Evolutionary conservation across 495 filamentous ascomycete genomes (phyloP).

Genomic region (Pyrenopolyporus hunteri): DNA sequence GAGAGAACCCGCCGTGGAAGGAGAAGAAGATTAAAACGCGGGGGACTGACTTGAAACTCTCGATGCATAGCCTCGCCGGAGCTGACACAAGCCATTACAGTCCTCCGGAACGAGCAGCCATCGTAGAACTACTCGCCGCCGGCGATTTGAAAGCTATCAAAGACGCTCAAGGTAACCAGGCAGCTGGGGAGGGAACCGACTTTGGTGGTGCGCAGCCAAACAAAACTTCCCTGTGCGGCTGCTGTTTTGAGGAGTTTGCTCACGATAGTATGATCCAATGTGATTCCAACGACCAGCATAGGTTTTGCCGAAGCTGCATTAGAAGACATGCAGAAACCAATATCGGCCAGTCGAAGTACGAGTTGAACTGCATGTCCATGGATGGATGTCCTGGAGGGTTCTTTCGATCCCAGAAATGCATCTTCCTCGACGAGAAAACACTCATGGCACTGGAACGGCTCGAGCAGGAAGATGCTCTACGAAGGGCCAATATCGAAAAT

Average conservation of each 20-base stretch:
- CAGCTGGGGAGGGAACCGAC: constrained; percentile 53
- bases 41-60: no score
- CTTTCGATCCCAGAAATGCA: constrained; percentile 51
- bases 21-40: no score
- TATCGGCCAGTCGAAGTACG: constrained; percentile 68
- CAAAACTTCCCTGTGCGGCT: constrained; percentile 66
- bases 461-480: constrained; percentile 71
- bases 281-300: constrained; percentile 54
- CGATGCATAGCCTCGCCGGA: no score
- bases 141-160: constrained; percentile 23
- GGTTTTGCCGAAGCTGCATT: constrained; percentile 74
- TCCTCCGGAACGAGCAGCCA: constrained; percentile 32
- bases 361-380: constrained; percentile 60
- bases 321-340: constrained; percentile 66
- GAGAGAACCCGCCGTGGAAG: constrained; percentile 11
- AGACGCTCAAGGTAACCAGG: constrained; percentile 29
- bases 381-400: constrained; percentile 54
- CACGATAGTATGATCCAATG: constrained; percentile 73
- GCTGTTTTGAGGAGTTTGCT: constrained; percentile 71
- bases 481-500: constrained; percentile 66
- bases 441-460: constrained; percentile 66
- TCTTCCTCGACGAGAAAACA: constrained; percentile 64
- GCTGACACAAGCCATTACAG: constrained; percentile 1
- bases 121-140: constrained; percentile 41
- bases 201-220: constrained; percentile 51